A percentile compares a stretch with the other conserved stretches of the same genome.
Conservation (phyloP, 1,284 basidiomycete genomes). For the Sutorius eximius region DNA sequence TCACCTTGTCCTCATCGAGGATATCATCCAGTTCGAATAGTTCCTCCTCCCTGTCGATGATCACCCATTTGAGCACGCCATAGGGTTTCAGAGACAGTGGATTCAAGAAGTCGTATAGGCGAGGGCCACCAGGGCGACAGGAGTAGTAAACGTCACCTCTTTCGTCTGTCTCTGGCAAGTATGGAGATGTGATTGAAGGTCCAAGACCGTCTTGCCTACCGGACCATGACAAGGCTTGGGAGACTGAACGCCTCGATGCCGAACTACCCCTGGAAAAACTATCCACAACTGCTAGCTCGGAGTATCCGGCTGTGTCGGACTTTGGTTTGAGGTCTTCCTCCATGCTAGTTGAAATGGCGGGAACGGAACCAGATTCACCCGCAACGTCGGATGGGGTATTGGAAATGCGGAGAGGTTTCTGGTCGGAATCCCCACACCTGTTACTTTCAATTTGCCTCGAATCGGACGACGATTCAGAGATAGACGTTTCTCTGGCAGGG, state of each 20-base stretch:
- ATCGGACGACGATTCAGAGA: slow-evolving; percentile 1
- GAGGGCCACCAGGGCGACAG: slow-evolving; percentile 62
- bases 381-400: slow-evolving; percentile 14
- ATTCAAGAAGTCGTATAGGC: slow-evolving; percentile 61
- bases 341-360: slow-evolving; percentile 10
- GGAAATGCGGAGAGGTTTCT: slow-evolving; percentile 12
- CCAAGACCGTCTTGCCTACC: slow-evolving; percentile 45
- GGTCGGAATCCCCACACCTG: neutral
- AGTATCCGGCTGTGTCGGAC: slow-evolving; percentile 9
- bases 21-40: slow-evolving; percentile 67
- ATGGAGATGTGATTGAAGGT: slow-evolving; percentile 53
- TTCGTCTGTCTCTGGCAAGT: slow-evolving; percentile 46
- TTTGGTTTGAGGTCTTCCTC: slow-evolving; percentile 30
- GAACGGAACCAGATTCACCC: slow-evolving; percentile 12
- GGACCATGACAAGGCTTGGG: slow-evolving; percentile 28
- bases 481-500: slow-evolving; percentile 7
- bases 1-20: slow-evolving; percentile 70
- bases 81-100: slow-evolving; percentile 57
- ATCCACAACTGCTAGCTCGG: slow-evolving; percentile 3
- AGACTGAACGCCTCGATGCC: slow-evolving; percentile 15
- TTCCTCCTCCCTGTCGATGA: slow-evolving; percentile 70
- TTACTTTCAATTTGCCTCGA: neutral
- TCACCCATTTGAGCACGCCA: slow-evolving; percentile 63
- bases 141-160: slow-evolving; percentile 54
- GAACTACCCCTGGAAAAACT: slow-evolving; percentile 7